Conservation (phyloP, 176 grass and related monocot genomes). For the Musa schizocarpa region DNA sequence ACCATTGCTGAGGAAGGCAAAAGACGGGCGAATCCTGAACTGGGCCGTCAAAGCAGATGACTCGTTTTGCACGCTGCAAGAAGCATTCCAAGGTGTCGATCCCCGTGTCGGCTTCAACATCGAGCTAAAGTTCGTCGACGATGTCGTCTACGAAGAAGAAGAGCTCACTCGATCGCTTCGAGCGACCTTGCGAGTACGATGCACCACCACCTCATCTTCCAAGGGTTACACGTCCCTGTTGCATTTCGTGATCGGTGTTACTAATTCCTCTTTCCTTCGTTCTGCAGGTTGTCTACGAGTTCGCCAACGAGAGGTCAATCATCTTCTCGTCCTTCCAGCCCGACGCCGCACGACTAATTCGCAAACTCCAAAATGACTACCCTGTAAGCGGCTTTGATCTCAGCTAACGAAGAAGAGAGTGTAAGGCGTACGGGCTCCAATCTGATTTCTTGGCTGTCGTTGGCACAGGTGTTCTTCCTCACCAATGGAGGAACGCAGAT, state of each 20-base stretch:
- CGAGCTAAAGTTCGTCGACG: constrained; percentile 80
- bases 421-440: too few relatives aligned
- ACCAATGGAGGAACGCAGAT: constrained; percentile 53
- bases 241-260: neutral
- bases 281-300: constrained; percentile 49
- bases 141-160: constrained; percentile 48
- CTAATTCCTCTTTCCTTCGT: neutral
- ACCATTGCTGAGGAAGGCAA: constrained; percentile 49
- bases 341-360: constrained; percentile 53
- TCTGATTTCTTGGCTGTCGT: neutral
- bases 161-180: constrained; percentile 48
- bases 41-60: constrained; percentile 80
- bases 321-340: constrained; percentile 94
- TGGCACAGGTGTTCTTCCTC: constrained; percentile 82
- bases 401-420: too few relatives aligned
- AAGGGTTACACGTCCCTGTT: neutral
- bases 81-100: constrained; percentile 67
- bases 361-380: constrained; percentile 56
- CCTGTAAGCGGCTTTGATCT: constrained; percentile 40
- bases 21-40: constrained; percentile 53
- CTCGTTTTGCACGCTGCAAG: constrained; percentile 59
- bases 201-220: too few relatives aligned
- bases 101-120: constrained; percentile 70
- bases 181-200: constrained; percentile 40
- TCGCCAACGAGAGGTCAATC: constrained; percentile 59